These are phyloP conservation scores for Zygoascus meyerae DNA, from an alignment of 1,139 yeast genomes.

Conservation along the genomic window DNA sequence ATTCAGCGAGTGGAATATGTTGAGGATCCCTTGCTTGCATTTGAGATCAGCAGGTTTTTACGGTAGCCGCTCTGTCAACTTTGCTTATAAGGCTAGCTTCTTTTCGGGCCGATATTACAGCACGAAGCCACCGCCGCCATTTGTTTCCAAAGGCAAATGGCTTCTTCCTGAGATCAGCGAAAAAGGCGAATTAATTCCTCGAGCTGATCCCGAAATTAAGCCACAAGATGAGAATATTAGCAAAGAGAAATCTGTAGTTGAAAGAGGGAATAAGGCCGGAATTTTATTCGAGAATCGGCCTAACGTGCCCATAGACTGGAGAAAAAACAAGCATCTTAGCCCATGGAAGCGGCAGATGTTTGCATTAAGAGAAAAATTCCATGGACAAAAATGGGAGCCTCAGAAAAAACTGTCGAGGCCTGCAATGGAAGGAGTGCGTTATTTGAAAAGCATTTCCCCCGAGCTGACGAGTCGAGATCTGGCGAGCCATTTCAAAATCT, in stretches of 20 bases:
- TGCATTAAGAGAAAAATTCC: conserved; percentile 55
- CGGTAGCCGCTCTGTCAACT: too few relatives aligned
- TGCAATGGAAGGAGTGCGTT: conserved; percentile 61
- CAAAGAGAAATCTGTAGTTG: background rate
- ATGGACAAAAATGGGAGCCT: conserved; percentile 62
- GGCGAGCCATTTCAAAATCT: conserved; percentile 59
- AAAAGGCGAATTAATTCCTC: conserved; percentile 10
- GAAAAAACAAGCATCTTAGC: conserved; percentile 38
- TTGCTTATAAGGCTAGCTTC: too few relatives aligned
- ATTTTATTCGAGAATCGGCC: conserved; percentile 15
- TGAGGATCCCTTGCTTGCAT: too few relatives aligned
- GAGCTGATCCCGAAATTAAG: conserved; percentile 4
- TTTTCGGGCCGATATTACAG: too few relatives aligned
- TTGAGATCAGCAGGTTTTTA: too few relatives aligned
- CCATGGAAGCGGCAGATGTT: conserved; percentile 66
- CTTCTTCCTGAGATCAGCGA: conserved; percentile 14
- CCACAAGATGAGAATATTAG: background rate
- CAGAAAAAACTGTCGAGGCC: conserved; percentile 59
- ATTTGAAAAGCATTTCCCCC: conserved; percentile 51
- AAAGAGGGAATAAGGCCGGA: conserved; percentile 13
- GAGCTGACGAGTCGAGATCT: conserved; percentile 53
- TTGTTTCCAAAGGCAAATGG: conserved; percentile 13
- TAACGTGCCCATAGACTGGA: conserved; percentile 41
- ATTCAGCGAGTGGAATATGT: too few relatives aligned
- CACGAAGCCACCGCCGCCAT: too few relatives aligned